Evolutionary conservation across 2,329 filamentous ascomycete species (phyloP).

Genomic region (Aureobasidium uvarum): DNA sequence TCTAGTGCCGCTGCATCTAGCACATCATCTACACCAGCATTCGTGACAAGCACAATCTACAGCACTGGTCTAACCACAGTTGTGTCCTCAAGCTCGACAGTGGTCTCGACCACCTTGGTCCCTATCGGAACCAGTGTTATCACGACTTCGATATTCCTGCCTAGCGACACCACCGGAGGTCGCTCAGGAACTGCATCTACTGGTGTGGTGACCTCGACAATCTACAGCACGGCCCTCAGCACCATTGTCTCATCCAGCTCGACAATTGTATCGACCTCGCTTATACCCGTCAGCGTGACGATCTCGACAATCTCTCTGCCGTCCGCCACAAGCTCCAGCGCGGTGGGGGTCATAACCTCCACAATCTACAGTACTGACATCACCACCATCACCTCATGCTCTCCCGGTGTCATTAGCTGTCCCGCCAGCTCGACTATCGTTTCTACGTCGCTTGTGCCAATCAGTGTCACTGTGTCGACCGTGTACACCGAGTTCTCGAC

Average conservation of each 20-base stretch:
- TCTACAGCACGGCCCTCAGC: background rate
- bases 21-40: background rate
- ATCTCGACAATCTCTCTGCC: background rate
- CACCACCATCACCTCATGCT: constrained; percentile 28
- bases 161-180: background rate
- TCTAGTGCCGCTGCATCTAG: constrained; percentile 12
- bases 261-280: background rate
- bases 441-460: constrained; percentile 18
- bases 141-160: constrained; percentile 23
- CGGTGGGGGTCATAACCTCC: background rate
- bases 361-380: constrained; percentile 28
- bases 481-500: constrained; percentile 9
- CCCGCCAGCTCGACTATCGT: constrained; percentile 29
- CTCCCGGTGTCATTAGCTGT: constrained; percentile 14
- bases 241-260: background rate
- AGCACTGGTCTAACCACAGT: constrained; percentile 26
- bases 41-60: constrained; percentile 23
- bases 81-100: constrained; percentile 28
- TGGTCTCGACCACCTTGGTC: background rate
- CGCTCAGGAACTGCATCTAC: background rate
- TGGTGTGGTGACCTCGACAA: background rate
- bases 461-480: constrained; percentile 16
- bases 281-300: constrained; percentile 8
- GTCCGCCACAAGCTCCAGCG: constrained; percentile 11
- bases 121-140: background rate